phyloP scores from a whole-genome alignment of 208 protist genomes.

The Crithidia sp. region DNA sequence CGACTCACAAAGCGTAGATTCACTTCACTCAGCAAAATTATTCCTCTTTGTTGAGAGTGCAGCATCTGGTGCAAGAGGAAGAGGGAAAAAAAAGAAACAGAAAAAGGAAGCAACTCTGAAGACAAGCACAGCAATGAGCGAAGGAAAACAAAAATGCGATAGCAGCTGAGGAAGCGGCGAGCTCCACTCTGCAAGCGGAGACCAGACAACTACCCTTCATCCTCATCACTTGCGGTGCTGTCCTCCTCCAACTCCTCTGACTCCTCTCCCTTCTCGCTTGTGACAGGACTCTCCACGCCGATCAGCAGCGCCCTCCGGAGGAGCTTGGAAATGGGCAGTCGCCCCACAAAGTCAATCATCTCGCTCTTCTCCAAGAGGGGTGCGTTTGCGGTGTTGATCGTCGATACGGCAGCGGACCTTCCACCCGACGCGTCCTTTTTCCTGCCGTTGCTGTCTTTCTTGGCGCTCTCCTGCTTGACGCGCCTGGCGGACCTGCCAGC shows the following conservation, averaged over 20 bases:
- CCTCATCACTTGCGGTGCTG: neutral
- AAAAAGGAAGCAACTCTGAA: neutral
- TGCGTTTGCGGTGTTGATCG: neutral
- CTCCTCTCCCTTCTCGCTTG: neutral
- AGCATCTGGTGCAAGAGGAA: neutral
- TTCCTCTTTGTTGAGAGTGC: too few relatives aligned
- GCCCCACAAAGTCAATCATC: conserved; percentile 27
- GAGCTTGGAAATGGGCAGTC: conserved; percentile 24
- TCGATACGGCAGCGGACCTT: neutral
- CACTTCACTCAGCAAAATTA: too few relatives aligned
- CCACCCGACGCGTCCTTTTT: neutral
- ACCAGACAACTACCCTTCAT: neutral
- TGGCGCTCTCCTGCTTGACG: neutral
- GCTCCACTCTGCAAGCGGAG: too few relatives aligned
- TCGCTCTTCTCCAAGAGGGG: conserved; percentile 16
- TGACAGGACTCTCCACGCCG: conserved; percentile 17
- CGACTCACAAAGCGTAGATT: too few relatives aligned
- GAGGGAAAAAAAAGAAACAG: neutral
- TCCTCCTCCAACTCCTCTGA: neutral
- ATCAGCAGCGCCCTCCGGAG: conserved; percentile 32
- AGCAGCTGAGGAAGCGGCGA: too few relatives aligned
- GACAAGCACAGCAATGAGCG: neutral
- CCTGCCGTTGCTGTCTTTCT: neutral
- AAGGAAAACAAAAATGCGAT: neutral
- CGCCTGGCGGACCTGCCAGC: neutral